Conservation (phyloP, 768 basidiomycete species). For the Amanita brunnescens region DNA sequence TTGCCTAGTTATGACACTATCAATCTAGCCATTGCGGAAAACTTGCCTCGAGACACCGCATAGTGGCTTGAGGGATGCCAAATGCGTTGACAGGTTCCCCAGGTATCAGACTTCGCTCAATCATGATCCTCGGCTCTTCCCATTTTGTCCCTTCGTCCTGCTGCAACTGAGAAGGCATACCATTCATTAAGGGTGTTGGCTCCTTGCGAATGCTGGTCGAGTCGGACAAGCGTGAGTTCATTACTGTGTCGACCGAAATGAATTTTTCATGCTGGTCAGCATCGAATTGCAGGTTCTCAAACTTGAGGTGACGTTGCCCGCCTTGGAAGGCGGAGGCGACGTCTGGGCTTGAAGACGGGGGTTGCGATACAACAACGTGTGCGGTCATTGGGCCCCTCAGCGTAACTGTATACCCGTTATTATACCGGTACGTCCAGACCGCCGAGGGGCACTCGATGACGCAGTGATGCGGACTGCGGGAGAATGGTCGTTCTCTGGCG, state of each 20-base stretch:
- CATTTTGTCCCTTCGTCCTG: conserved; percentile 49
- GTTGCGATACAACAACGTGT: conserved; percentile 40
- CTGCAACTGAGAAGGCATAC: conserved; percentile 18
- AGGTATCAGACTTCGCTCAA: conserved; percentile 60
- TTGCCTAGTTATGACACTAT: conserved; percentile 7
- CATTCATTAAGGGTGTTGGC: conserved; percentile 17
- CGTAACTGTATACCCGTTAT: conserved; percentile 70
- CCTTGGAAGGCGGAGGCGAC: conserved; percentile 9
- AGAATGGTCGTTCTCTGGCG: conserved; percentile 53
- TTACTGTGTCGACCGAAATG: conserved; percentile 56
- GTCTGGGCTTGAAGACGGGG: conserved; percentile 16
- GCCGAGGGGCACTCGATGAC: conserved; percentile 67
- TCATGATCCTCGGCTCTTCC: conserved; percentile 57
- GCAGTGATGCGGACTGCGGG: conserved; percentile 29
- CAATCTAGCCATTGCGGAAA: background rate
- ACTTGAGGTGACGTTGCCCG: conserved; percentile 39
- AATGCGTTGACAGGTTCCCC: conserved; percentile 83
- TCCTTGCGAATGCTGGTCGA: conserved; percentile 24
- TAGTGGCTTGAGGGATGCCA: conserved; percentile 82
- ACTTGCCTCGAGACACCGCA: conserved; percentile 77
- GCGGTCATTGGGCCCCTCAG: conserved; percentile 68
- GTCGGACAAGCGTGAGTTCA: conserved; percentile 38
- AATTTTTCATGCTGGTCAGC: conserved; percentile 68
- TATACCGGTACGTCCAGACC: conserved; percentile 77
- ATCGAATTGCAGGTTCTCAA: conserved; percentile 69